These are phyloP conservation scores for Diphasiastrum complanatum DNA, from an alignment of 83 land plant species.

Conservation along the genomic window DNA sequence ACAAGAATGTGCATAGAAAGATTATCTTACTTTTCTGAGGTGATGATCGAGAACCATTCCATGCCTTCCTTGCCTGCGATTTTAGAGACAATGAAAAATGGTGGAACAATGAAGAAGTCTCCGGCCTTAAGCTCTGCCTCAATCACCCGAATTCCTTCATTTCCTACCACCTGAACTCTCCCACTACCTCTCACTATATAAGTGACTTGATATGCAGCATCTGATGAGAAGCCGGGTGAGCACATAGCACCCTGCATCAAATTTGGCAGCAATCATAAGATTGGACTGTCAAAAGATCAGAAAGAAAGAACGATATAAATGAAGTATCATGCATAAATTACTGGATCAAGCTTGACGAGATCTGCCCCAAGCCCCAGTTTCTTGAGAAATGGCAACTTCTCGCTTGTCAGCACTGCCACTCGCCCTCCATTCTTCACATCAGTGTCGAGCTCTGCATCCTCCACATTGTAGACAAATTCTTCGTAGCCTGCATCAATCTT, in stretches of 20 bases:
- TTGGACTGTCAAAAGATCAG: background rate
- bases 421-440: constrained; percentile 59
- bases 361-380: constrained; percentile 65
- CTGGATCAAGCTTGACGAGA: constrained; percentile 57
- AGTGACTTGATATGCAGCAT: constrained; percentile 67
- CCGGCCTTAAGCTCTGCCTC: constrained; percentile 55
- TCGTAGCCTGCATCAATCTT: constrained; percentile 14
- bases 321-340: constrained; percentile 3
- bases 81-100: constrained; percentile 73
- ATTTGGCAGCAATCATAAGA: background rate
- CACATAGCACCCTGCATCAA: constrained; percentile 49
- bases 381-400: constrained; percentile 52
- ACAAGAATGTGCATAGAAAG: background rate
- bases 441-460: constrained; percentile 56
- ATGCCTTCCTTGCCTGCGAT: constrained; percentile 52
- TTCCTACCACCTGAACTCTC: constrained; percentile 61
- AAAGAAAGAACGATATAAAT: background rate
- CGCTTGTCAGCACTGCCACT: constrained; percentile 50
- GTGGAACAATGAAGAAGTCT: constrained; percentile 62
- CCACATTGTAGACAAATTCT: constrained; percentile 53
- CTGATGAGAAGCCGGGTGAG: constrained; percentile 77
- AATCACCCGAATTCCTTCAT: constrained; percentile 54
- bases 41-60: constrained; percentile 83
- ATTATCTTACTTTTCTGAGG: constrained; percentile 52
- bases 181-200: constrained; percentile 66